Percentiles rank a stretch among this genome's conserved stretches.
Conservation (phyloP, 2,329 filamentous ascomycete species). For the Penicillium sp. region DNA sequence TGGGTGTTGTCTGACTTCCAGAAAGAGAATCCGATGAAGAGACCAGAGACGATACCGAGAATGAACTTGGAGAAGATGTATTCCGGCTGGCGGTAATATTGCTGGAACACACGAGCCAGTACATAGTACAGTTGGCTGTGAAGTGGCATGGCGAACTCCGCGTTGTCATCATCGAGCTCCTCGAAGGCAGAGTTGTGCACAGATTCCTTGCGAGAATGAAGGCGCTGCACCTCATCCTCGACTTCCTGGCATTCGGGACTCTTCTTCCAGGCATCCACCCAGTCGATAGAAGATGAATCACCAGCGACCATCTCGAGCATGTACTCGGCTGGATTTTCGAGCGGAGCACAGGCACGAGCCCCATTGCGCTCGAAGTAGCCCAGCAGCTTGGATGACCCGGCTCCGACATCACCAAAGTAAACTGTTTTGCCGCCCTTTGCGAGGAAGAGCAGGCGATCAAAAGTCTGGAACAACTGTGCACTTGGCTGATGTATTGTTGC, state of each 20-base stretch:
- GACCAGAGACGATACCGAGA: slow-evolving; percentile 64
- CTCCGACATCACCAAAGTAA: slow-evolving; percentile 67
- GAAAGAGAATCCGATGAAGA: slow-evolving; percentile 79
- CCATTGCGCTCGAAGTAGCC: slow-evolving; percentile 66
- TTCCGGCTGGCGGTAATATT: slow-evolving; percentile 81
- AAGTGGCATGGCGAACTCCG: slow-evolving; percentile 76
- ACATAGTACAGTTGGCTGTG: slow-evolving; percentile 65
- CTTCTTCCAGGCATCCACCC: slow-evolving; percentile 63
- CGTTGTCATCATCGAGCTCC: slow-evolving; percentile 48
- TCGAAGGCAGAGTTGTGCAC: slow-evolving; percentile 55
- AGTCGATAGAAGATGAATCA: slow-evolving; percentile 50
- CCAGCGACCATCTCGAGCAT: slow-evolving; percentile 64
- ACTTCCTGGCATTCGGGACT: slow-evolving; percentile 58
- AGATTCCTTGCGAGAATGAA: slow-evolving; percentile 42
- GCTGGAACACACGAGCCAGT: slow-evolving; percentile 72
- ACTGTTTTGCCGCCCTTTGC: slow-evolving; percentile 65
- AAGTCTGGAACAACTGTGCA: slow-evolving; percentile 85
- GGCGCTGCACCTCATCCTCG: slow-evolving; percentile 58
- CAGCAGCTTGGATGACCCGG: slow-evolving; percentile 56
- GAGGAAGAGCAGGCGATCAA: slow-evolving; percentile 63
- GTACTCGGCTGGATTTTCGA: slow-evolving; percentile 74
- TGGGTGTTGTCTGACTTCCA: slow-evolving; percentile 68
- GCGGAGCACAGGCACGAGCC: slow-evolving; percentile 57
- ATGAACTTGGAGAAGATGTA: slow-evolving; percentile 81
- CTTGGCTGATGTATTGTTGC: slow-evolving; percentile 94